Evolutionary conservation across 805 yeast genomes (phyloP).

Genomic region (Kurtzmaniella cleridarum): DNA sequence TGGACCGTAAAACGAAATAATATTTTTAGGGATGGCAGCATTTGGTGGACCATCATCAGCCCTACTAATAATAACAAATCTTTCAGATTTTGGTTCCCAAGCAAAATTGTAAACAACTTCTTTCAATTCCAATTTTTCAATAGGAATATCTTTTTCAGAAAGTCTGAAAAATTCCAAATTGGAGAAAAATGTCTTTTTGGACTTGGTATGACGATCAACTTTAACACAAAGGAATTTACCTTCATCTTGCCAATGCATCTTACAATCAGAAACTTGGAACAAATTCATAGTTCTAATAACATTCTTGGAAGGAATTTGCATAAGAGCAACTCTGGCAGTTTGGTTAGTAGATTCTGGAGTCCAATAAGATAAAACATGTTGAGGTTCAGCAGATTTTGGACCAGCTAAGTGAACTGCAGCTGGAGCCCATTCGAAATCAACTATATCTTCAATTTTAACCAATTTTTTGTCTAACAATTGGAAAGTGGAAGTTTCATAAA

Average conservation of each 20-base stretch:
- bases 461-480: slow-evolving; percentile 81
- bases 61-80: slow-evolving; percentile 76
- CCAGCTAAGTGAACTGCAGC: slow-evolving; percentile 67
- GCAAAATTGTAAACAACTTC: slow-evolving; percentile 83
- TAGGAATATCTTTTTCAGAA: slow-evolving; percentile 86
- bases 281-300: slow-evolving; percentile 86
- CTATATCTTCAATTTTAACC: slow-evolving; percentile 75
- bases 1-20: slow-evolving; percentile 75
- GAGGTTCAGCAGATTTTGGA: slow-evolving; percentile 46
- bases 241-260: slow-evolving; percentile 90
- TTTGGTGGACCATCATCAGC: slow-evolving; percentile 51
- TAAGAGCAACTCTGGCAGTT: slow-evolving; percentile 88
- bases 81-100: slow-evolving; percentile 93
- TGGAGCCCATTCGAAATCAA: slow-evolving; percentile 95
- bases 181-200: slow-evolving; percentile 86
- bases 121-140: slow-evolving; percentile 88
- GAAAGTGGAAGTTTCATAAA: slow-evolving; percentile 78
- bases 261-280: slow-evolving; percentile 89
- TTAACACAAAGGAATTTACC: slow-evolving; percentile 83
- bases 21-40: slow-evolving; percentile 61
- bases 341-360: slow-evolving; percentile 91
- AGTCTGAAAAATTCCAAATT: slow-evolving; percentile 88
- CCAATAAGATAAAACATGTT: slow-evolving; percentile 85
- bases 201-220: slow-evolving; percentile 95
- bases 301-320: slow-evolving; percentile 80